phyloP scores from a whole-genome alignment of 495 filamentous ascomycete genomes.

The Glonium stellatum region DNA sequence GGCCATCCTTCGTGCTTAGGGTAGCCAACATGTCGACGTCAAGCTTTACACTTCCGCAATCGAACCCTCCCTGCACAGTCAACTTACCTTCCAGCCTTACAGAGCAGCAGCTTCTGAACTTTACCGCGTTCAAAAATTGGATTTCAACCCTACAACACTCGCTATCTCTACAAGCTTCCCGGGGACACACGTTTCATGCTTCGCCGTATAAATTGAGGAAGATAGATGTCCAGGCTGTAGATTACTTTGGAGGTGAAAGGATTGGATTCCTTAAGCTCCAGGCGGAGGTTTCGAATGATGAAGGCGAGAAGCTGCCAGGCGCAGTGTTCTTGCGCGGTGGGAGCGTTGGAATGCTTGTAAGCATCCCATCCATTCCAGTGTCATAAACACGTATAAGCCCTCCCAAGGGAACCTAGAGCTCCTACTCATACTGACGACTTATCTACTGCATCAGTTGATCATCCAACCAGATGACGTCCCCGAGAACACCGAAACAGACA shows the following conservation, averaged over 20 bases:
- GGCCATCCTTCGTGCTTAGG: conserved; percentile 1
- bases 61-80: conserved; percentile 8
- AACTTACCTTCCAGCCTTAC: conserved; percentile 16
- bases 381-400: no score
- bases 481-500: conserved; percentile 44
- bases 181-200: conserved; percentile 61
- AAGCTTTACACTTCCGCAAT: background rate
- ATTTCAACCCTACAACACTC: conserved; percentile 58
- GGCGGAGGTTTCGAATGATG: conserved; percentile 55
- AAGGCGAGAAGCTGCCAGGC: conserved; percentile 63
- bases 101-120: conserved; percentile 17
- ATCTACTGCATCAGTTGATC: conserved; percentile 43
- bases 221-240: conserved; percentile 67
- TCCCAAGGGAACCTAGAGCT: no score
- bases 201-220: conserved; percentile 63
- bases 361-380: background rate
- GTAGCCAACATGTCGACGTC: background rate
- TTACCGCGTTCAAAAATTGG: conserved; percentile 49
- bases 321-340: conserved; percentile 74
- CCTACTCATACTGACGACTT: conserved; percentile 57
- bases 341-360: conserved; percentile 72
- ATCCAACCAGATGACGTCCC: conserved; percentile 63
- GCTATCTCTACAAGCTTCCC: conserved; percentile 51
- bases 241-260: conserved; percentile 57
- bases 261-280: conserved; percentile 76